Evolutionary conservation across 1,139 yeast species (phyloP), one percentile per base, ranked within the genome.

Genomic region (Yamadazyma trypodendri): DNA sequence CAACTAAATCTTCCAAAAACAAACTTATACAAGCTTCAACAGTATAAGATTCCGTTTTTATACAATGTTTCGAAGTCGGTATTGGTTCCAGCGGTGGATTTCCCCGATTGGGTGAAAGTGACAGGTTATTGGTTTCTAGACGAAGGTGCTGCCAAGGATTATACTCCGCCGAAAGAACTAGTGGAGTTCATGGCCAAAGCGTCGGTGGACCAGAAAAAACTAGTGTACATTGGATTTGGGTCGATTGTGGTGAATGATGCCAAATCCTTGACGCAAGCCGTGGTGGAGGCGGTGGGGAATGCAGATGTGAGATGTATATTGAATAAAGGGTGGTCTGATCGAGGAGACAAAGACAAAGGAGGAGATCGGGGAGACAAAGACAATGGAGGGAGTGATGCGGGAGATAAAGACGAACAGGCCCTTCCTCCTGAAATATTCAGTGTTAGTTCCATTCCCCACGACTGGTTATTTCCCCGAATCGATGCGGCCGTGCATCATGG

Each of bases 401-500:
- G n/a, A 24, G 28, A 24, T 5, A 4, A 14, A 7, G 15, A 6
- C 4, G 15, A 5, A n/a, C 15, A 27, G 29, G n/a, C n/a, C n/a
- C 14, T 16, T n/a, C 96, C 96, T 0, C 65, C 70, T 0, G 80
- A 81, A 45, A 75, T 90, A 2, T 85, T 65, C 55, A 80, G 79
- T 46, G 66, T 86, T 10, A 92, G 92, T 4, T 59, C 82, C 10
- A 70, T 87, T 15, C 96, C 97, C 1, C 98, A 90, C 57, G 96
- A 89, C 58, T 92, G 97, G 97, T 65, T 90, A 31, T 90, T 90
- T 60, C 85, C 92, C 0, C 79, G 77, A 46, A 69, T 92, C 31
- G 96, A 90, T 61, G 97, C 92, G 0, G 96, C 95, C 0, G 96
- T 90, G 4, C 98, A 90, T 54, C 98, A 90, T 59, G 98, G 98